Conservation (phyloP, 2,329 filamentous ascomycete genomes). For the Pseudofabraea citricarpa region DNA sequence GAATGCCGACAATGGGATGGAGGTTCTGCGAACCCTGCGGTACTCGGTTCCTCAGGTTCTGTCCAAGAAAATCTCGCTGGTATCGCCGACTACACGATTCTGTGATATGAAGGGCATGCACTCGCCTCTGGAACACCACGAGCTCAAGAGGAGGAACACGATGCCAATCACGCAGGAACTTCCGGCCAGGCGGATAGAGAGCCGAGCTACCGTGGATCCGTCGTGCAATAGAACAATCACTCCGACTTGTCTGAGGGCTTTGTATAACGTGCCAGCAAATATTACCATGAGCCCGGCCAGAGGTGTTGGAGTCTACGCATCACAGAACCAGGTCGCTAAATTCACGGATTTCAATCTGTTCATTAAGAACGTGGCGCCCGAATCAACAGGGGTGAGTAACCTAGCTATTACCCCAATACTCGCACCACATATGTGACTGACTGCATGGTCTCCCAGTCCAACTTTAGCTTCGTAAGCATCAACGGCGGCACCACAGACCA, state of each 20-base stretch:
- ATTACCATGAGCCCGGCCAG: neutral
- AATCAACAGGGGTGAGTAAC: neutral
- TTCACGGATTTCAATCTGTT: neutral
- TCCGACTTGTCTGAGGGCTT: neutral
- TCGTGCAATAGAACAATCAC: neutral
- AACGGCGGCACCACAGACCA: neutral
- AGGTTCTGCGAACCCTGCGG: neutral
- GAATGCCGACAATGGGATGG: neutral
- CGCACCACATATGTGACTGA: neutral
- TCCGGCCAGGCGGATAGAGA: no score
- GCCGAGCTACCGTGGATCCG: neutral
- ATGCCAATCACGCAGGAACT: no score
- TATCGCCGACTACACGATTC: neutral
- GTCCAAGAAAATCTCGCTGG: neutral
- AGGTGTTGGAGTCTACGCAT: neutral
- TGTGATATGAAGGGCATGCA: neutral
- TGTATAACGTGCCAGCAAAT: neutral
- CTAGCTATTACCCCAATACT: no score
- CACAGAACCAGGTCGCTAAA: neutral
- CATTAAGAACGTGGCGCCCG: neutral
- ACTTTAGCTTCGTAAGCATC: neutral
- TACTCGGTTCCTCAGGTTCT: neutral
- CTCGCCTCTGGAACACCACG: neutral
- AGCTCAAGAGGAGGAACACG: neutral
- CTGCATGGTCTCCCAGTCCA: neutral